A percentile compares a stretch with the other conserved stretches of the same genome.
These are phyloP conservation scores for Tylopilus felleus DNA, from an alignment of 768 basidiomycete species.

Conservation along the genomic window DNA sequence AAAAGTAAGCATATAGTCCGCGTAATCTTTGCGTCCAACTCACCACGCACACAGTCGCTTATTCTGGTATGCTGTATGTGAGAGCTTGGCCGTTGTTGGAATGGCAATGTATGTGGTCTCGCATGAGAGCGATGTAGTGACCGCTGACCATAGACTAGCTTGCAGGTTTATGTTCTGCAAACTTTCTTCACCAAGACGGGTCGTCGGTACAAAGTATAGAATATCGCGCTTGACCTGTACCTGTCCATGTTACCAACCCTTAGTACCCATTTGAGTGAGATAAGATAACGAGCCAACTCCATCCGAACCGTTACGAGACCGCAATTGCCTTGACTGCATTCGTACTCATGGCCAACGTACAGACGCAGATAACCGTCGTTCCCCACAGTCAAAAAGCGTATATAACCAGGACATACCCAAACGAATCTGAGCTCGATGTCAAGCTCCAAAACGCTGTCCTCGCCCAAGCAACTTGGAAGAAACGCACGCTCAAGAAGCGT, in stretches of 20 bases:
- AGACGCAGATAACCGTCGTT: constrained; percentile 73
- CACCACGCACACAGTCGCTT: constrained; percentile 54
- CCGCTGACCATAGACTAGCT: constrained; percentile 39
- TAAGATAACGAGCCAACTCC: constrained; percentile 9
- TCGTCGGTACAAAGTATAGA: constrained; percentile 81
- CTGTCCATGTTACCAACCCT: background rate
- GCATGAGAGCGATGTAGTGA: background rate
- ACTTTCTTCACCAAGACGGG: constrained; percentile 97
- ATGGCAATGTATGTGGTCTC: constrained; percentile 77
- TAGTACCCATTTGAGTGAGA: background rate
- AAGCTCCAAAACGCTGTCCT: constrained; percentile 51
- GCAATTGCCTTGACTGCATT: background rate
- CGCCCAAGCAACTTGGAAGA: constrained; percentile 76
- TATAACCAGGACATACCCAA: constrained; percentile 59
- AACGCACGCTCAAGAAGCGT: constrained; percentile 55
- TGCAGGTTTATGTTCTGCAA: constrained; percentile 90
- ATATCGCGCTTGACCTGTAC: constrained; percentile 10
- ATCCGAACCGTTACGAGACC: too few species aligned
- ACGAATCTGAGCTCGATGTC: constrained; percentile 55
- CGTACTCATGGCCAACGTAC: constrained; percentile 19
- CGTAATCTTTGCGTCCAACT: background rate
- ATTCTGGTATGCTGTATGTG: constrained; percentile 91
- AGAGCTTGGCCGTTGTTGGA: constrained; percentile 70
- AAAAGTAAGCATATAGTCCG: constrained; percentile 50
- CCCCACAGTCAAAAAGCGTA: constrained; percentile 72